Evolutionary conservation across 73 alveolate genomes (phyloP), one percentile per base, ranked within the genome.

Genomic region (Paramecium bursaria): DNA sequence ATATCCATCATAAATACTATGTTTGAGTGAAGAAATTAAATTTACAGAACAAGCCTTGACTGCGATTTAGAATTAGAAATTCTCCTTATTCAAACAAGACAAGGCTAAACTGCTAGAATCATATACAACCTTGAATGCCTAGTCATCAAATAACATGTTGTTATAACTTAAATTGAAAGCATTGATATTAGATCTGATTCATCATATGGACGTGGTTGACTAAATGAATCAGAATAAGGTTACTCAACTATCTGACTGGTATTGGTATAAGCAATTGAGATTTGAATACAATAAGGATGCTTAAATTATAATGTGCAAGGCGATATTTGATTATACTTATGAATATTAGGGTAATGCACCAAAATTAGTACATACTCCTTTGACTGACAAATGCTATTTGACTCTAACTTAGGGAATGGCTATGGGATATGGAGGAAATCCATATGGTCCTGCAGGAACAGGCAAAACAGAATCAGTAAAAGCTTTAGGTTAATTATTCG

Each of bases 381-480:
- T 98, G 60, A 98, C 99, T 47, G 99, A 98, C 88, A 98, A 98
- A 87, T 98, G 99, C 91, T 98, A 98, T 86, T 90, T 98, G 86
- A 98, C 99, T 3, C 94, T 98, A 48, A 98, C 99, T 31, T 99
- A 97, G 79, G 99, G 99, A 54, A 92, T 98, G 98, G 95, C 97
- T 85, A 93, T 98, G 99, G 99, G 99, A 13, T 98, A 98, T 85
- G 99, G 99, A 19, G 99, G 99, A 3, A 98, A 97, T 76, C 99
- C 99, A 1, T 98, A 98, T 91, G 99, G 99, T 4, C 99, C 99
- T 5, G 99, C 99, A 0, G 99, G 99, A 17, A 98, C 99, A 1
- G 99, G 99, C 25, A 98, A 98, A 91, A 98, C 99, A 11, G 99
- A 98, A 87, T 92, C 99, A 30, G 99, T 98, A 14, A 98, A 98